Conservation (phyloP, 495 filamentous ascomycete genomes). For the Penicillium samsonianum region DNA sequence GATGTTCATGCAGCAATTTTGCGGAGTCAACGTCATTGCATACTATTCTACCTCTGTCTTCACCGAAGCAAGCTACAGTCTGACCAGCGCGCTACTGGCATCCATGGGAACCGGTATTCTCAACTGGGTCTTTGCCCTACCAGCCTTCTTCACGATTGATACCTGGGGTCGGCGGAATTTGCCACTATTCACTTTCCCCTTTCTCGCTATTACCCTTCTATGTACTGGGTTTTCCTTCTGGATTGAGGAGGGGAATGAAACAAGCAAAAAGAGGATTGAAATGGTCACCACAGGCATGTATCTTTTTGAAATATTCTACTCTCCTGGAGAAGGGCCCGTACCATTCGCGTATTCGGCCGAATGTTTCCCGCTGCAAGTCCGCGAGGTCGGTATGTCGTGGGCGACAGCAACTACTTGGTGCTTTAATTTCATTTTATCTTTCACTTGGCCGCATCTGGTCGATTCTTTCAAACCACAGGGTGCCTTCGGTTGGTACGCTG, state of each 20-base stretch:
- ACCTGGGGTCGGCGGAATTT: constrained; percentile 63
- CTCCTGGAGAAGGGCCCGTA: constrained; percentile 58
- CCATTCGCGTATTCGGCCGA: constrained; percentile 62
- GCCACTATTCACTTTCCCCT: constrained; percentile 66
- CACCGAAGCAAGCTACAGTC: constrained; percentile 45
- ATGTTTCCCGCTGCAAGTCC: constrained; percentile 59
- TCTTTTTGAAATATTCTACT: constrained; percentile 54
- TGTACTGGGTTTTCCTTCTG: constrained; percentile 60
- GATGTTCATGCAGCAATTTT: constrained; percentile 56
- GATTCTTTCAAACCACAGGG: constrained; percentile 54
- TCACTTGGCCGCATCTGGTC: constrained; percentile 57
- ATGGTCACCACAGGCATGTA: constrained; percentile 55
- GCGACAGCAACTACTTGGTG: constrained; percentile 54
- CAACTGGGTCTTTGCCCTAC: constrained; percentile 66
- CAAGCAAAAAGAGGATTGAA: constrained; percentile 41
- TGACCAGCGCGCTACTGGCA: constrained; percentile 51
- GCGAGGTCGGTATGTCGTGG: constrained; percentile 70
- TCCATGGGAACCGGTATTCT: constrained; percentile 66
- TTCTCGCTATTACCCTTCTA: constrained; percentile 59
- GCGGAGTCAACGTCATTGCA: constrained; percentile 55
- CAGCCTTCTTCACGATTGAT: constrained; percentile 69
- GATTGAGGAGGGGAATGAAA: constrained; percentile 38
- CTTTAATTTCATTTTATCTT: constrained; percentile 56
- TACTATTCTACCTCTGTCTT: constrained; percentile 62
- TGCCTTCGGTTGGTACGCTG: constrained; percentile 65